These are phyloP conservation scores for Linaria vulgaris DNA, from an alignment of 257 asterid species.

Conservation along the genomic window DNA sequence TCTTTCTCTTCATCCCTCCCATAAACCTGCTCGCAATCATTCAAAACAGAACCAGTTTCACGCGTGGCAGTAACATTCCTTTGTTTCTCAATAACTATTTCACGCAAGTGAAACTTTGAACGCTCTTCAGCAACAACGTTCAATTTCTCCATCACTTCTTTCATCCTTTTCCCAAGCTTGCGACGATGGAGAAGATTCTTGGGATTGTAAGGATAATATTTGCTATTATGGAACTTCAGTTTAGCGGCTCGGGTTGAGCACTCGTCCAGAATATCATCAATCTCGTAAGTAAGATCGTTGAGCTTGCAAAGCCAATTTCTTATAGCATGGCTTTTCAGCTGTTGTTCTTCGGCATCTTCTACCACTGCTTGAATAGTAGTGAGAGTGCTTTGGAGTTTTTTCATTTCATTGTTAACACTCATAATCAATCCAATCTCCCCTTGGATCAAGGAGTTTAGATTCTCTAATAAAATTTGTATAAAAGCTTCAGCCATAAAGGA, in stretches of 20 bases:
- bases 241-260: conserved; percentile 11
- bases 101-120: conserved; percentile 25
- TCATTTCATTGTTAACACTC: conserved; percentile 34
- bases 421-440: conserved; percentile 33
- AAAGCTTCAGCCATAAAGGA: conserved; percentile 29
- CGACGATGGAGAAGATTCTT: conserved; percentile 5
- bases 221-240: background rate
- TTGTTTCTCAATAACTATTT: background rate
- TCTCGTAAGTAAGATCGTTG: conserved; percentile 22
- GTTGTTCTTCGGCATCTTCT: conserved; percentile 30
- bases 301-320: conserved; percentile 32
- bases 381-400: conserved; percentile 31
- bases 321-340: conserved; percentile 11
- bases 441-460: conserved; percentile 22
- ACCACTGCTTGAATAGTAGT: conserved; percentile 35
- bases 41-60: conserved; percentile 34
- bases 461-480: background rate
- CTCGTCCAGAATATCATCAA: conserved; percentile 35
- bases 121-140: conserved; percentile 28
- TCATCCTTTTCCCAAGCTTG: conserved; percentile 27
- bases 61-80: conserved; percentile 10
- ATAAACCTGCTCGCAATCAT: conserved; percentile 12
- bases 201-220: background rate
- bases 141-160: conserved; percentile 19
- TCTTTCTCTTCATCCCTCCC: conserved; percentile 33